Evolutionary conservation across 129 eudicot species (phyloP).

Genomic region (Lactuca sativa): DNA sequence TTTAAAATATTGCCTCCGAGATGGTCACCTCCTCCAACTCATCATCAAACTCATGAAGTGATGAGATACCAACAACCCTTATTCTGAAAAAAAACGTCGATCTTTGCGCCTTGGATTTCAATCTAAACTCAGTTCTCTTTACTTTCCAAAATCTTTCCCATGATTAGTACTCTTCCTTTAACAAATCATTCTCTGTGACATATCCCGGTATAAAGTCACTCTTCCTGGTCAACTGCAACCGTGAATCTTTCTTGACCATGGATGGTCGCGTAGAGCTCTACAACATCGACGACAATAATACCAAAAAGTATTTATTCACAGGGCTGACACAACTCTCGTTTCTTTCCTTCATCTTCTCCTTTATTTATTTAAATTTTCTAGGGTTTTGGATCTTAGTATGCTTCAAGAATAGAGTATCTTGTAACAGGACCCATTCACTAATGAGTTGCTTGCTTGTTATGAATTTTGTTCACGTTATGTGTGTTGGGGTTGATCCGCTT

Average conservation of each 20-base stretch:
- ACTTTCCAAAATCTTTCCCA: too few relatives aligned
- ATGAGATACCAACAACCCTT: slow-evolving; percentile 61
- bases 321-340: slow-evolving; percentile 79
- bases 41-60: slow-evolving; percentile 72
- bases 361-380: slow-evolving; percentile 54
- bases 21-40: slow-evolving; percentile 51
- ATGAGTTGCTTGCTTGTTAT: slow-evolving; percentile 66
- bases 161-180: slow-evolving; percentile 68
- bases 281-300: slow-evolving; percentile 51
- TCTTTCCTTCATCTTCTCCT: slow-evolving; percentile 45
- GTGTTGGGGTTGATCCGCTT: slow-evolving; percentile 89
- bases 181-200: slow-evolving; percentile 50
- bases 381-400: slow-evolving; percentile 55
- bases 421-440: slow-evolving; percentile 71
- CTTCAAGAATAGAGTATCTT: slow-evolving; percentile 47
- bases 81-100: slow-evolving; percentile 60
- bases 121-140: slow-evolving; percentile 44
- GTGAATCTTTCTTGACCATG: slow-evolving; percentile 64
- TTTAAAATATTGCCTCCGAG: slow-evolving; percentile 70
- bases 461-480: slow-evolving; percentile 76
- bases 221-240: slow-evolving; percentile 81
- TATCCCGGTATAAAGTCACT: slow-evolving; percentile 64
- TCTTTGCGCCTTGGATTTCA: slow-evolving; percentile 71
- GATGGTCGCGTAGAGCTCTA: slow-evolving; percentile 66
- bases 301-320: slow-evolving; percentile 63